Evolutionary conservation across 1,284 basidiomycete species (phyloP).

Genomic region (Heterobasidion occidentale): DNA sequence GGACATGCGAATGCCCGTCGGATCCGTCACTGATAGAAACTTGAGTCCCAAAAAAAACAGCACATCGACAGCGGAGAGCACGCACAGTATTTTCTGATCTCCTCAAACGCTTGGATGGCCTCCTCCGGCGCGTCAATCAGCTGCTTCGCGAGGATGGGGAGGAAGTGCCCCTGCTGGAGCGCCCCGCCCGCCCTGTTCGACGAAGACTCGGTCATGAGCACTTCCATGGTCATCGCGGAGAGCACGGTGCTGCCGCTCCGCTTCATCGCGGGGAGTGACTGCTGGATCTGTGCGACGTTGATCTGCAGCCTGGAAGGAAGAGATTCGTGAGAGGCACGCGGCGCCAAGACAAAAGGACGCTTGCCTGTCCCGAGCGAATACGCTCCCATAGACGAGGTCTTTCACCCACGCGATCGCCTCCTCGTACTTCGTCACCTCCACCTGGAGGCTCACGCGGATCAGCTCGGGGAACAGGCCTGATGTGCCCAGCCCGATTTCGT

Average conservation of each 20-base stretch:
- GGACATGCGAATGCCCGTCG: conserved; percentile 78
- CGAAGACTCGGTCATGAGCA: conserved; percentile 69
- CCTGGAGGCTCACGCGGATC: conserved; percentile 76
- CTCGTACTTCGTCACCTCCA: conserved; percentile 77
- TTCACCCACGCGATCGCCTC: conserved; percentile 82
- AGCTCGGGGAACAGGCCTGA: conserved; percentile 68
- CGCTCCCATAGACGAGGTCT: conserved; percentile 79
- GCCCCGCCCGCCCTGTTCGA: conserved; percentile 70
- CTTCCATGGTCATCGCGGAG: conserved; percentile 60
- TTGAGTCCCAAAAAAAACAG: not conserved
- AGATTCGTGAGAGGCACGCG: conserved; percentile 5
- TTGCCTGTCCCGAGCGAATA: conserved; percentile 82
- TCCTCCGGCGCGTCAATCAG: conserved; percentile 71
- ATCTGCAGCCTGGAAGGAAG: conserved; percentile 62
- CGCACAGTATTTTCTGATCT: conserved; percentile 64
- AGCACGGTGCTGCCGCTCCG: conserved; percentile 83
- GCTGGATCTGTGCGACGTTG: conserved; percentile 83
- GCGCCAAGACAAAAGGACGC: conserved; percentile 8
- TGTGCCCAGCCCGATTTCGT: conserved; percentile 73
- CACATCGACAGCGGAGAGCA: conserved; percentile 10
- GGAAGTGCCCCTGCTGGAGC: conserved; percentile 70
- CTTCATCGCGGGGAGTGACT: conserved; percentile 91
- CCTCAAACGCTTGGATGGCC: conserved; percentile 70
- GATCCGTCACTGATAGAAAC: conserved; percentile 59
- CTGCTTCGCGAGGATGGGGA: conserved; percentile 69